A percentile compares a stretch with the other conserved stretches of the same genome.
These are phyloP conservation scores for Bacterosira constricta DNA, from an alignment of 108 stramenopile species.

Conservation along the genomic window DNA sequence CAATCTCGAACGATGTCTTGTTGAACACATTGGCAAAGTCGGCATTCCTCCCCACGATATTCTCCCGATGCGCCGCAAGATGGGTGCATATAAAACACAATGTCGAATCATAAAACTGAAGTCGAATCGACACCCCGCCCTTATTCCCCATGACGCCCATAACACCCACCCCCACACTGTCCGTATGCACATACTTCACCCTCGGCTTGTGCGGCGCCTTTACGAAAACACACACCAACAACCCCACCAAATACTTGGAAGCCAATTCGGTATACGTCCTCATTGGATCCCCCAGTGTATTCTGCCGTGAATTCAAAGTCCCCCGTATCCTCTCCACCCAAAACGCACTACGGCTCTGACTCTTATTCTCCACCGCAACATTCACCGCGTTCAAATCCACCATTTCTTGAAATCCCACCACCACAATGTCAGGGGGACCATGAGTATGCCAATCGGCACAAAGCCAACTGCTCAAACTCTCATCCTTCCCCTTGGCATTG, in stretches of 20 bases:
- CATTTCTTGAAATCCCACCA: conserved; percentile 99
- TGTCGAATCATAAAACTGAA: conserved; percentile 91
- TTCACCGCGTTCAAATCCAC: conserved; percentile 99
- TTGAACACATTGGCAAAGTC: conserved; percentile 89
- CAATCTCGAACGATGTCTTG: conserved; percentile 88
- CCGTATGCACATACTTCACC: conserved; percentile 70
- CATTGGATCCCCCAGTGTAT: conserved; percentile 60
- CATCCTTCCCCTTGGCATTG: conserved; percentile 95
- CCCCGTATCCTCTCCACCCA: conserved; percentile 86
- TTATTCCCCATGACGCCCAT: conserved; percentile 99
- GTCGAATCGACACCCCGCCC: conserved; percentile 91
- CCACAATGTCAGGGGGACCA: conserved; percentile 85
- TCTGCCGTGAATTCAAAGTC: conserved; percentile 73
- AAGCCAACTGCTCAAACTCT: conserved; percentile 84
- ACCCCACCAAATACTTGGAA: conserved; percentile 89
- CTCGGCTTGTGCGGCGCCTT: conserved; percentile 67
- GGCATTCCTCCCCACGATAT: conserved; percentile 94
- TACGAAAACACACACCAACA: conserved; percentile 93
- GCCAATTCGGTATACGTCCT: conserved; percentile 66
- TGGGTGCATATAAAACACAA: conserved; percentile 96
- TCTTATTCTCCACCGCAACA: conserved; percentile 95
- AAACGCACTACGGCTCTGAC: conserved; percentile 78
- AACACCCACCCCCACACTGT: conserved; percentile 93
- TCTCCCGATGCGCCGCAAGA: conserved; percentile 97
- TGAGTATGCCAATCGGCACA: conserved; percentile 75